Conservation (phyloP, 106 monocot genomes). For the Dendrobium huoshanense region DNA sequence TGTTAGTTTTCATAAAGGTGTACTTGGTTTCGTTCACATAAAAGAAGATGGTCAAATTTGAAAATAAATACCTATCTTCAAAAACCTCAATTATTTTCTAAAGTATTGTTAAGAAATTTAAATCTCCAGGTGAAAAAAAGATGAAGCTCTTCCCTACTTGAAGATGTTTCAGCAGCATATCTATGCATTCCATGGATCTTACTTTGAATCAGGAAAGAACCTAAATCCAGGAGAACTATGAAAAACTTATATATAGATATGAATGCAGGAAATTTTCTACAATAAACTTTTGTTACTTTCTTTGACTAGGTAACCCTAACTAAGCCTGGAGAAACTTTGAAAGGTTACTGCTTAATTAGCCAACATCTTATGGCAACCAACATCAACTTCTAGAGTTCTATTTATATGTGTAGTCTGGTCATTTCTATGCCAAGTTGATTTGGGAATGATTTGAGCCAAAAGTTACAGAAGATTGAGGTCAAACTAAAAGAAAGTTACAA, state of each 20-base stretch:
- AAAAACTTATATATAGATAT: too few species aligned
- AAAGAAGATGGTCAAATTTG: background rate
- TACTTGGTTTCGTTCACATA: background rate
- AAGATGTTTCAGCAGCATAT: background rate
- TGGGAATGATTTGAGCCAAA: too few species aligned
- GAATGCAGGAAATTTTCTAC: background rate
- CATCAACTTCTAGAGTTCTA: too few species aligned
- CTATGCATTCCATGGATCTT: background rate
- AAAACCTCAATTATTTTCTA: background rate
- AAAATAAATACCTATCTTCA: background rate
- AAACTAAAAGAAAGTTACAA: too few species aligned
- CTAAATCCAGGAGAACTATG: too few species aligned
- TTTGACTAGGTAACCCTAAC: background rate
- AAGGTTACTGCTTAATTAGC: background rate
- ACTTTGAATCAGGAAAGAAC: too few species aligned
- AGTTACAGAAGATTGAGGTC: too few species aligned
- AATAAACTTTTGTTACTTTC: background rate
- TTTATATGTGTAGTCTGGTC: too few species aligned
- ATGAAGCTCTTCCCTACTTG: background rate
- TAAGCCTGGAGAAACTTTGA: background rate
- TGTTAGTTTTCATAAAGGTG: background rate
- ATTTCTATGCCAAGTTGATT: too few species aligned
- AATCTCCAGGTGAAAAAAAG: background rate
- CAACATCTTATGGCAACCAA: background rate
- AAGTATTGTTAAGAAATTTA: background rate